Percentiles rank a stretch among this genome's conserved stretches.
Conservation (phyloP, 2,329 filamentous ascomycete species). For the Trematosphaeria pertusa region DNA sequence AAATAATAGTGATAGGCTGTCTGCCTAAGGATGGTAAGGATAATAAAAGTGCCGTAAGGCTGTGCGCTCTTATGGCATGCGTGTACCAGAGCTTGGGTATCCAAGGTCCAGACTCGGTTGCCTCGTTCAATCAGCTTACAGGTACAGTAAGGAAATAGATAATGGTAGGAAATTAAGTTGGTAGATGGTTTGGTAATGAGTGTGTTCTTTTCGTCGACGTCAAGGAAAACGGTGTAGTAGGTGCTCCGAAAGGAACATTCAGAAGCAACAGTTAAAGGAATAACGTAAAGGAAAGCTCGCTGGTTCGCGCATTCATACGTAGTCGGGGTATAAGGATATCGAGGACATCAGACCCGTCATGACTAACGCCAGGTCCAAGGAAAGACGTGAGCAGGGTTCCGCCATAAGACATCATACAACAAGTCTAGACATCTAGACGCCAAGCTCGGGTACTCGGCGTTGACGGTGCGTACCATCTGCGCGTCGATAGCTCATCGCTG, state of each 20-base stretch:
- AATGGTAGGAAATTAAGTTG: conserved; percentile 4
- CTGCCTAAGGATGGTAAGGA: conserved; percentile 2
- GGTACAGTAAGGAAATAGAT: conserved; percentile 15
- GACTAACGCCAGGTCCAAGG: conserved; percentile 16
- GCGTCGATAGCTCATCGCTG: conserved; percentile 55
- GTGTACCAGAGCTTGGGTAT: conserved; percentile 5
- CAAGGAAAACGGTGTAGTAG: conserved; percentile 8
- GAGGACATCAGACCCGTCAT: conserved; percentile 17
- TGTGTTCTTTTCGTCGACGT: conserved; percentile 16
- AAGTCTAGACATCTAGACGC: conserved; percentile 23
- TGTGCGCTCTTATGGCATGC: conserved; percentile 8
- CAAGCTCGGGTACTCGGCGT: conserved; percentile 45
- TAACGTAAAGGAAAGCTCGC: conserved; percentile 8
- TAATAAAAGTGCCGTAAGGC: conserved; percentile 16
- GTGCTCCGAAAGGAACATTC: not conserved
- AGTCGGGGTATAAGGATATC: conserved; percentile 20
- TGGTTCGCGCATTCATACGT: conserved; percentile 16
- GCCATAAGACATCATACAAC: conserved; percentile 14
- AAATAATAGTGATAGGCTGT: conserved; percentile 3
- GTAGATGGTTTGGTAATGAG: conserved; percentile 3
- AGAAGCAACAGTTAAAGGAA: conserved; percentile 1
- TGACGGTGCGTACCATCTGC: conserved; percentile 54
- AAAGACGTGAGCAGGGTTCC: conserved; percentile 20
- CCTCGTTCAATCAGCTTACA: conserved; percentile 16
- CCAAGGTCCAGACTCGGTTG: not conserved